Conservation (phyloP, 768 basidiomycete species). For the Lentinus brumalis region DNA sequence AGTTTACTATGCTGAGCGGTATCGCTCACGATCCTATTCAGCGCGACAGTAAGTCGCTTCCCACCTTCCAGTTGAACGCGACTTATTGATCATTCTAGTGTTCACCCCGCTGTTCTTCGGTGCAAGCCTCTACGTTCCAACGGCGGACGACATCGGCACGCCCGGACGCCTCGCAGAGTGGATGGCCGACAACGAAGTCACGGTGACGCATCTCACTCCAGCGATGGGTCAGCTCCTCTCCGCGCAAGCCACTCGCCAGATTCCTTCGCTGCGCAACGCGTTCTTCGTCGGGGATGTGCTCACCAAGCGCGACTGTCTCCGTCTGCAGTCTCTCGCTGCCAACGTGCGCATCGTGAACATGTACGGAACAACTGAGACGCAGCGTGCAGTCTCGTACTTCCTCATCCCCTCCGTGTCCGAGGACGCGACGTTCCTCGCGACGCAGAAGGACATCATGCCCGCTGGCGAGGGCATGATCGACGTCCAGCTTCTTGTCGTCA, state of each 20-base stretch:
- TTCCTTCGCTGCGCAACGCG: slow-evolving; percentile 83
- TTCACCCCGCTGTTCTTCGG: slow-evolving; percentile 99
- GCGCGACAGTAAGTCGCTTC: slow-evolving; percentile 80
- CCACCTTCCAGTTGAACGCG: background rate
- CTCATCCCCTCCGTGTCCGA: slow-evolving; percentile 81
- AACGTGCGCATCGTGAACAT: slow-evolving; percentile 98
- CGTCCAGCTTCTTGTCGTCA: slow-evolving; percentile 95
- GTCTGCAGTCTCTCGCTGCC: slow-evolving; percentile 87
- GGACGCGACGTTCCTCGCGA: slow-evolving; percentile 89
- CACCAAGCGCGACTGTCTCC: slow-evolving; percentile 95
- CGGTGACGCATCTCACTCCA: slow-evolving; percentile 96
- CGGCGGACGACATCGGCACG: slow-evolving; percentile 94
- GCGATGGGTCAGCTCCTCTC: slow-evolving; percentile 99
- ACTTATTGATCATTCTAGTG: slow-evolving; percentile 50
- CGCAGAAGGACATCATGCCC: slow-evolving; percentile 97
- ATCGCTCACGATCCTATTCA: slow-evolving; percentile 99
- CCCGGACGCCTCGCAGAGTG: slow-evolving; percentile 96
- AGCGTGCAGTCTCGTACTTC: slow-evolving; percentile 98
- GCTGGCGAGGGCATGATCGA: slow-evolving; percentile 98
- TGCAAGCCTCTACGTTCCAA: slow-evolving; percentile 93
- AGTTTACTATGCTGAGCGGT: slow-evolving; percentile 98
- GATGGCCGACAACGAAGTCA: slow-evolving; percentile 92
- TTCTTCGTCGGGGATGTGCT: slow-evolving; percentile 99
- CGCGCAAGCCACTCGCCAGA: slow-evolving; percentile 78
- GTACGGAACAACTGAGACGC: slow-evolving; percentile 99